Percentiles rank a stretch among this genome's conserved stretches.
Conservation (phyloP, 1,139 yeast genomes). For the Protomyces pachydermus region DNA sequence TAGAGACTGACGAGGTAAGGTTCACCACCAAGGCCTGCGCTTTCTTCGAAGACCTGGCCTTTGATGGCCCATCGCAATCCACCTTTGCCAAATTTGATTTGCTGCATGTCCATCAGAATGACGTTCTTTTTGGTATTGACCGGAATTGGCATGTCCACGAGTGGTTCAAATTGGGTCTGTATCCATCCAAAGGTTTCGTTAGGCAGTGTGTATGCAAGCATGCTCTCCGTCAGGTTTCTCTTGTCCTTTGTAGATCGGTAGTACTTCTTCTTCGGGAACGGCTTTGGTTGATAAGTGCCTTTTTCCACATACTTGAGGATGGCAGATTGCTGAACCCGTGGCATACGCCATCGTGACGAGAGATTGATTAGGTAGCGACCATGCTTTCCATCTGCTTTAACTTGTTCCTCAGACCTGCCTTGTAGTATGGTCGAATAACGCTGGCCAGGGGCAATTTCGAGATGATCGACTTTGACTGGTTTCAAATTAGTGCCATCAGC, state of each 20-base stretch:
- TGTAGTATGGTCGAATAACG: constrained; percentile 31
- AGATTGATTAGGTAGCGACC: constrained; percentile 41
- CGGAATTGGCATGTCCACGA: constrained; percentile 10
- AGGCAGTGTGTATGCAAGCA: constrained; percentile 40
- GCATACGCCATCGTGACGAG: constrained; percentile 38
- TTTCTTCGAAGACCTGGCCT: constrained; percentile 3
- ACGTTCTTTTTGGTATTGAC: neutral
- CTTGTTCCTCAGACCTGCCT: constrained; percentile 40
- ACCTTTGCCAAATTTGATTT: neutral
- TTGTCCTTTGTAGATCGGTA: constrained; percentile 46
- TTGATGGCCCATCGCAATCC: constrained; percentile 9
- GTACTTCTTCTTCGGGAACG: neutral
- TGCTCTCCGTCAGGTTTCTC: constrained; percentile 40
- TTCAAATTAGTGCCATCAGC: constrained; percentile 70
- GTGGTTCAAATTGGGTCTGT: constrained; percentile 4
- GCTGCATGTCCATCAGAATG: constrained; percentile 3
- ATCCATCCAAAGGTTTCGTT: constrained; percentile 39
- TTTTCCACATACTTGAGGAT: neutral
- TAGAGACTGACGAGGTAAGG: constrained; percentile 22
- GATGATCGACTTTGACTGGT: constrained; percentile 46
- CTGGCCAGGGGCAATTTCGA: constrained; percentile 52
- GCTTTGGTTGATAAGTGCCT: neutral
- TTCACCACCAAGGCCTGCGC: neutral
- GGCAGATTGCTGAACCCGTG: constrained; percentile 31
- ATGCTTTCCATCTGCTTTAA: constrained; percentile 14